Percentiles rank a stretch among this genome's conserved stretches.
These are phyloP conservation scores for Borovskyia barvae DNA, from an alignment of 208 protist genomes.

Conservation along the genomic window DNA sequence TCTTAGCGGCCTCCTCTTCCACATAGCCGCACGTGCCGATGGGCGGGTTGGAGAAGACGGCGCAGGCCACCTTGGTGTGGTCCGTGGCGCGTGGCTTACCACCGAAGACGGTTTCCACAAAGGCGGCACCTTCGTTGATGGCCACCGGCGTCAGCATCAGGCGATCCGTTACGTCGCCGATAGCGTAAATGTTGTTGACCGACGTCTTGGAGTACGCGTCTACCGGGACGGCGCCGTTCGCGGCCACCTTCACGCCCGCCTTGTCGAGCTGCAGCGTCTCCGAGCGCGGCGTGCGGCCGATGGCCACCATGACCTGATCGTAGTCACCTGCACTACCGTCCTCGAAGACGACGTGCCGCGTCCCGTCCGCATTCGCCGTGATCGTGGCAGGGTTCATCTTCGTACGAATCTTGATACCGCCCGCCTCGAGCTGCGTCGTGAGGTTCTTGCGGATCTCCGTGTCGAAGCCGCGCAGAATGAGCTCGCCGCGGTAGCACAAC, in stretches of 20 bases:
- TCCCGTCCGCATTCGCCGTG: constrained; percentile 62
- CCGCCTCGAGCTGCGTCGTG: constrained; percentile 70
- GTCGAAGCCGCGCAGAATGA: constrained; percentile 90
- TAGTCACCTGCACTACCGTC: constrained; percentile 77
- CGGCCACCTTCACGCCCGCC: constrained; percentile 83
- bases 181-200: constrained; percentile 95
- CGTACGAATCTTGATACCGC: constrained; percentile 80
- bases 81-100: constrained; percentile 64
- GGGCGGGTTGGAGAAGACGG: constrained; percentile 90
- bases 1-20: constrained; percentile 76
- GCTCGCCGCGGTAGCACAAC: constrained; percentile 74
- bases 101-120: constrained; percentile 87
- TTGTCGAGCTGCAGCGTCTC: constrained; percentile 90
- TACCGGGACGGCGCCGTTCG: constrained; percentile 88
- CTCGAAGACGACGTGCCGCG: constrained; percentile 76
- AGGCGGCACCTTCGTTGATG: constrained; percentile 82
- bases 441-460: constrained; percentile 71
- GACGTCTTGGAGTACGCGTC: constrained; percentile 95
- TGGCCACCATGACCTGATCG: constrained; percentile 95
- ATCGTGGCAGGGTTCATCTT: constrained; percentile 80
- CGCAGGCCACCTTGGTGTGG: constrained; percentile 85
- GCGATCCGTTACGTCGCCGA: constrained; percentile 96
- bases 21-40: constrained; percentile 86
- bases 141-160: constrained; percentile 91
- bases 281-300: constrained; percentile 94